Evolutionary conservation across 345 rosid genomes (phyloP).

Genomic region (Fremontodendron californicum): DNA sequence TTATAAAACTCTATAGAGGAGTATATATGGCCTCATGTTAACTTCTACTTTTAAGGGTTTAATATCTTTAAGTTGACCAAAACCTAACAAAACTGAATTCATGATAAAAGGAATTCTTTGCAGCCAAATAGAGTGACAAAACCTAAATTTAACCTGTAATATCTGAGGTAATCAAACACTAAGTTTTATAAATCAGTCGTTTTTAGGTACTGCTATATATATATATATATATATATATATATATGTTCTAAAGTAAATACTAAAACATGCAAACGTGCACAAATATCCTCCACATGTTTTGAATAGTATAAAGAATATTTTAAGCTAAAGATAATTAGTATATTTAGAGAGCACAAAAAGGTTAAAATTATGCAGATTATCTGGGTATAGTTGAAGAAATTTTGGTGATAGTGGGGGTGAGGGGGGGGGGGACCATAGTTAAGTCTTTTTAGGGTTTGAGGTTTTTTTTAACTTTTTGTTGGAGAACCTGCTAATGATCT

Average conservation of each 20-base stretch:
- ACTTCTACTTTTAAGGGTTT: neutral
- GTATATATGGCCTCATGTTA: neutral
- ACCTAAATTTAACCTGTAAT: conserved; percentile 2
- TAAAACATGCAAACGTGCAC: neutral
- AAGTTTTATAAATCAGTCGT: neutral
- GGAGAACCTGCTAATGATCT: conserved; percentile 3
- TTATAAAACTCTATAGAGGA: neutral
- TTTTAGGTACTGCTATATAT: neutral
- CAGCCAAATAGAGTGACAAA: conserved; percentile 5
- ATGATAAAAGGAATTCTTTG: neutral
- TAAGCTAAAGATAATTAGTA: neutral
- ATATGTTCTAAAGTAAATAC: neutral
- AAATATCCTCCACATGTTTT: conserved; percentile 5
- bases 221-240: too few species aligned
- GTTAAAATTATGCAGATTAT: neutral
- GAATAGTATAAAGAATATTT: neutral
- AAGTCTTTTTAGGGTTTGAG: conserved; percentile 8
- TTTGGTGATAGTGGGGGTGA: neutral
- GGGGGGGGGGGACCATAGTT: neutral
- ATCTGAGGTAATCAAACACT: neutral
- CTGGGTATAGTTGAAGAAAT: neutral
- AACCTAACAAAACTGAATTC: neutral
- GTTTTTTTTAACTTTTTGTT: neutral
- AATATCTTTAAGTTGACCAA: neutral
- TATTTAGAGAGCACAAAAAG: neutral